Base-by-base conservation (phyloP, 148 eudicot species). In the Rheum nobile region DNA sequence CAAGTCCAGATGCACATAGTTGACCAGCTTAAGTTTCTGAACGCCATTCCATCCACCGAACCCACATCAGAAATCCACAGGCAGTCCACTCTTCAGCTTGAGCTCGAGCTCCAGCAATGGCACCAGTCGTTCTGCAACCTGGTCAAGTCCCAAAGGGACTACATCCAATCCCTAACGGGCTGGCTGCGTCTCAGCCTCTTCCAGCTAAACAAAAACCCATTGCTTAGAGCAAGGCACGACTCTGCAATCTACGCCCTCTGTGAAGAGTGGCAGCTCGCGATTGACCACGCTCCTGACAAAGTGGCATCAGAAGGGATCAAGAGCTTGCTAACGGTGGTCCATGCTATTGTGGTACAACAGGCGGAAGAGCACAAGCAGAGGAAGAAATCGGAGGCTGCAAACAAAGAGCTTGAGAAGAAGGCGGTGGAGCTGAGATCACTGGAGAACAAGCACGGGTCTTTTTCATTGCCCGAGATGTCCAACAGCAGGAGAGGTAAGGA, bases 151-250 rank as follows among this genome's bases (percentile, higher is more conserved):
- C 93, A 95, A 73, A 87, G 86, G 0, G 92, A 90, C 71, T 91
- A 91, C 76, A 79, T 90, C 57, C 90, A 83, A 26, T 87, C 98
- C 10, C 81, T 95, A 43, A 86, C 93, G 0, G 97, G 97, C 13
- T 95, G 98, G 98, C 98, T 95, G 71, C 90, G 98, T 12, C 90
- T 95, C 16, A 95, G 97, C 85, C 84, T 95, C 46, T 95, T 91
- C 81, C 96, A 88, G 76, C 81, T 91, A 63, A 75, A 79, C 75
- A 86, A 83, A 79, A 83, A 78, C 46, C 88, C 89, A 0, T 39
- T 83, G 6, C 52, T 78, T 39, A 84, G 83, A 67, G 79, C 96
- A 4, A 72, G 72, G 63, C 93, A 88, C 75, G 90, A 88, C 67
- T 91, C 96, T 8, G 77, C 89, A 14, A 88, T 95, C 67, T 95